Conservation (phyloP, 352 stramenopile species). For the Albugo laibachii region DNA sequence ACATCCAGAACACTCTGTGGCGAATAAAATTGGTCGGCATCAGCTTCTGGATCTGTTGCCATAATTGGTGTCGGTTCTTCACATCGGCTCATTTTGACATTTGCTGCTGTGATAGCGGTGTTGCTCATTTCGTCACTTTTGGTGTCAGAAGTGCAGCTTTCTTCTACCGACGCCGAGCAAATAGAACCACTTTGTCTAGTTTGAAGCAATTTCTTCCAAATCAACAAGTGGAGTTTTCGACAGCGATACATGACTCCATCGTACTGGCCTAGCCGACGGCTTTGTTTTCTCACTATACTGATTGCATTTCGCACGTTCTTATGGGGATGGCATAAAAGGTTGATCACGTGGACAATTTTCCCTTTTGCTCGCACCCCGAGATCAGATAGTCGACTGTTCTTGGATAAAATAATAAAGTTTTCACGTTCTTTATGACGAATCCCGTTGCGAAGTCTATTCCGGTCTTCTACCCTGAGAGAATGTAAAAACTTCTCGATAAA, state of each 20-base stretch:
- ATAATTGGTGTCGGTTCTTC: not conserved
- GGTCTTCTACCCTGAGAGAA: too few relatives aligned
- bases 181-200: conserved; percentile 6
- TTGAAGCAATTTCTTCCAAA: conserved; percentile 25
- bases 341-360: too few relatives aligned
- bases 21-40: conserved; percentile 21
- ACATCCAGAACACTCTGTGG: conserved; percentile 52
- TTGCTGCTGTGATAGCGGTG: not conserved
- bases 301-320: too few relatives aligned
- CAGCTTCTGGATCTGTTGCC: not conserved
- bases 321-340: too few relatives aligned
- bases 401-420: too few relatives aligned
- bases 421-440: too few relatives aligned
- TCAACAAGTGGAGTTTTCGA: conserved; percentile 33
- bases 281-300: conserved; percentile 24
- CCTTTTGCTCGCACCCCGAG: too few relatives aligned
- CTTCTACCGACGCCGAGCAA: not conserved
- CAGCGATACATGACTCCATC: conserved; percentile 56
- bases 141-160: not conserved
- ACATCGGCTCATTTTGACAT: too few relatives aligned
- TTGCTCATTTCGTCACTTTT: not conserved
- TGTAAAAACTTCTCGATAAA: too few relatives aligned
- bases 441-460: too few relatives aligned
- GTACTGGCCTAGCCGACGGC: conserved; percentile 42
- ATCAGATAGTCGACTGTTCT: too few relatives aligned